Conservation (phyloP, 202 grass and related monocot species). For the Dendrocalamus latiflorus region DNA sequence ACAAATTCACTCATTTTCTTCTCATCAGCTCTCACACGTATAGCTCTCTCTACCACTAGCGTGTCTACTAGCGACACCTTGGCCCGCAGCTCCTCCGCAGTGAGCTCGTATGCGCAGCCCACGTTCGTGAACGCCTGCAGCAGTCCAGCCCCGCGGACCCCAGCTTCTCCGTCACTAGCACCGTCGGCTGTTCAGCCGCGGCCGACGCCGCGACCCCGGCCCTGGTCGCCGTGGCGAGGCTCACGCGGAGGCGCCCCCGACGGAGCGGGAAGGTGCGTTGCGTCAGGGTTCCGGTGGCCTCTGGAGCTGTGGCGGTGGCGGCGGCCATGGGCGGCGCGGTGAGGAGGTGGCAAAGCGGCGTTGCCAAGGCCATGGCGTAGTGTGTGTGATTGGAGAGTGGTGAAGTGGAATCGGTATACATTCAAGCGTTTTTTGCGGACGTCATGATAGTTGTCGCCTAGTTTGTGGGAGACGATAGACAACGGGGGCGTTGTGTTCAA, state of each 20-base stretch:
- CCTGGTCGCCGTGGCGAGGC: not conserved
- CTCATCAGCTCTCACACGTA: no score
- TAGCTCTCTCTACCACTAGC: no score
- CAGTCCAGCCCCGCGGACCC: conserved; percentile 54
- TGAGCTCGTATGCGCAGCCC: conserved; percentile 77
- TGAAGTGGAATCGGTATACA: conserved; percentile 3
- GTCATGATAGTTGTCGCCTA: not conserved
- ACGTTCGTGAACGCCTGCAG: conserved; percentile 61
- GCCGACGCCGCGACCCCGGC: not conserved
- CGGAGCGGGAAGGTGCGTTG: not conserved
- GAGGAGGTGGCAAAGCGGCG: conserved; percentile 29
- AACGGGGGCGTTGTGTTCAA: no score
- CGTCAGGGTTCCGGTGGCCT: not conserved
- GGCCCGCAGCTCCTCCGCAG: conserved; percentile 68
- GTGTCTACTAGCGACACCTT: conserved; percentile 77
- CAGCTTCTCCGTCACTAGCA: conserved; percentile 74
- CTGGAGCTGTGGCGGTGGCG: not conserved
- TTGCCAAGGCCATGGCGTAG: conserved; percentile 35
- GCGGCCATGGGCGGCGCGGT: not conserved
- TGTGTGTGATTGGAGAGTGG: not conserved
- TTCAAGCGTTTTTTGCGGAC: not conserved
- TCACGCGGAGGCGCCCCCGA: not conserved
- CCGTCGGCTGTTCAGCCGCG: conserved; percentile 35
- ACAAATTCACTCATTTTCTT: no score
- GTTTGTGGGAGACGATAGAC: no score